These are phyloP conservation scores for Lumnitzera littorea DNA, from an alignment of 345 rosid species.

Conservation along the genomic window DNA sequence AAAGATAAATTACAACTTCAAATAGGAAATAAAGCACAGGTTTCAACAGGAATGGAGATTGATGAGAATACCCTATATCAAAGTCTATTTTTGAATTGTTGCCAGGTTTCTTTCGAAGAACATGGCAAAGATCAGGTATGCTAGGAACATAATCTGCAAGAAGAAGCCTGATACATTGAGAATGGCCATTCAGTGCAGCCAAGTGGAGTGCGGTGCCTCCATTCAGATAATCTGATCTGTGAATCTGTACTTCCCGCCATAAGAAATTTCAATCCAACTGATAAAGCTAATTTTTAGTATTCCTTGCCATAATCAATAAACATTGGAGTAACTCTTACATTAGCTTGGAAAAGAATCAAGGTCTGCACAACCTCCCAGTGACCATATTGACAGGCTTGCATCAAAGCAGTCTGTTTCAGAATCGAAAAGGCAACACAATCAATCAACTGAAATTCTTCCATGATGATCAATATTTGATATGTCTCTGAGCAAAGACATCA, in stretches of 20 bases:
- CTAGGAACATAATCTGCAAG: constrained; percentile 87
- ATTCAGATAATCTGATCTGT: constrained; percentile 82
- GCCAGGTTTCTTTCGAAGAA: constrained; percentile 28
- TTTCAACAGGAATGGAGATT: not conserved
- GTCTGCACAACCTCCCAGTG: constrained; percentile 96
- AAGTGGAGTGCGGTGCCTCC: constrained; percentile 96
- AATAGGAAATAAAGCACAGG: not conserved
- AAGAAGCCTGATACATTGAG: constrained; percentile 78
- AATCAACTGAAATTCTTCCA: not conserved
- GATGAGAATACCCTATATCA: constrained; percentile 38
- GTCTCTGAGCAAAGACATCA: not conserved
- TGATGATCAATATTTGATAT: no score
- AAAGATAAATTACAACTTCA: not conserved
- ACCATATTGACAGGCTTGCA: constrained; percentile 99
- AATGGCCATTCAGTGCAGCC: constrained; percentile 89
- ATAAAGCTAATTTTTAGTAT: not conserved
- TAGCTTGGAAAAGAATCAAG: constrained; percentile 81
- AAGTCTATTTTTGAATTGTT: constrained; percentile 38
- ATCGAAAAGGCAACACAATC: constrained; percentile 1
- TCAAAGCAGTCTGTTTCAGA: constrained; percentile 77
- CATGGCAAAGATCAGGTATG: constrained; percentile 42
- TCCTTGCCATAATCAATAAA: not conserved
- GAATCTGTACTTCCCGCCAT: constrained; percentile 44
- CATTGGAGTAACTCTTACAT: constrained; percentile 40
- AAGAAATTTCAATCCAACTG: constrained; percentile 14